These are phyloP conservation scores for Neurospora sp. DNA, from an alignment of 495 filamentous ascomycete genomes.

Conservation along the genomic window DNA sequence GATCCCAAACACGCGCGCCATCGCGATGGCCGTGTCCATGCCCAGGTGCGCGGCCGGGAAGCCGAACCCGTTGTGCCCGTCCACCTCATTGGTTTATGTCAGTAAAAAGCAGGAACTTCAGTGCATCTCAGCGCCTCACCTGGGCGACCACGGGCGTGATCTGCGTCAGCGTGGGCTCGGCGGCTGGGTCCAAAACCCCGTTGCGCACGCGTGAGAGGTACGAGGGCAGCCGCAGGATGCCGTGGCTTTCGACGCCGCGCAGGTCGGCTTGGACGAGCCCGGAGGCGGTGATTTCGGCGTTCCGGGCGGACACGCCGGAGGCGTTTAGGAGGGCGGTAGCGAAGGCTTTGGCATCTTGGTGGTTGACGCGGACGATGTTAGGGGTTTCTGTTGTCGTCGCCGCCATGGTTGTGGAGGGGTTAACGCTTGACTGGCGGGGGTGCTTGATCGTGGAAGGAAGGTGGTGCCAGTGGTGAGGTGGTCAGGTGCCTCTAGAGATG, in stretches of 20 bases:
- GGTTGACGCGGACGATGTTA: slow-evolving; percentile 4
- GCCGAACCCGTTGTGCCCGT: slow-evolving; percentile 67
- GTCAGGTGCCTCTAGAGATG: neutral
- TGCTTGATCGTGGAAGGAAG: neutral
- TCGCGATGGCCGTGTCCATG: slow-evolving; percentile 53
- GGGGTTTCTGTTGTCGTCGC: slow-evolving; percentile 5
- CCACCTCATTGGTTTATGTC: slow-evolving; percentile 21
- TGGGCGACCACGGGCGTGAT: slow-evolving; percentile 57
- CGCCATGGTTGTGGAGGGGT: neutral
- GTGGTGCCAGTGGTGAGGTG: neutral
- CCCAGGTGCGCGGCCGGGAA: slow-evolving; percentile 54
- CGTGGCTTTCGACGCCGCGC: slow-evolving; percentile 70
- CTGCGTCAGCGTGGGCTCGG: slow-evolving; percentile 44
- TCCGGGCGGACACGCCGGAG: slow-evolving; percentile 45
- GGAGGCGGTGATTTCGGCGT: slow-evolving; percentile 50
- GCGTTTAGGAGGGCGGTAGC: slow-evolving; percentile 36
- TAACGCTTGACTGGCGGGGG: neutral
- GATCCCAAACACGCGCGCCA: slow-evolving; percentile 57
- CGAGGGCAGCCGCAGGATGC: slow-evolving; percentile 63
- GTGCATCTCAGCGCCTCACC: slow-evolving; percentile 1
- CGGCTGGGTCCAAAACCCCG: slow-evolving; percentile 49
- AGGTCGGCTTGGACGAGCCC: slow-evolving; percentile 64
- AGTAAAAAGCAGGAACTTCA: too few relatives aligned
- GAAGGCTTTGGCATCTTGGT: slow-evolving; percentile 13
- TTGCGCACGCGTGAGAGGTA: slow-evolving; percentile 62